Conservation (phyloP, 306 rosid species). For the Adenanthera pavonina region DNA sequence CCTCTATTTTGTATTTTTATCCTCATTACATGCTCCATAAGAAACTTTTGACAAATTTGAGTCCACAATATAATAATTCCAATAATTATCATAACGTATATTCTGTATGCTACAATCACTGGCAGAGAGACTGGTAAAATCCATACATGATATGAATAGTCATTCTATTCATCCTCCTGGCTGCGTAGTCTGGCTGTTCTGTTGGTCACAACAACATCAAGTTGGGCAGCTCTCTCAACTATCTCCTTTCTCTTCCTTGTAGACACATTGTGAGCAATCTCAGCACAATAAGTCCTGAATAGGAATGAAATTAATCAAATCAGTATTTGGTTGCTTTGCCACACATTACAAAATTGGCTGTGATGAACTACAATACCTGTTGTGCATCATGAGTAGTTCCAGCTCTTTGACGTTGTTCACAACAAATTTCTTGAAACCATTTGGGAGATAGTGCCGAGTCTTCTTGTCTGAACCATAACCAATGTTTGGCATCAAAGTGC, state of each 20-base stretch:
- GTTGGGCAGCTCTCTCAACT: conserved; percentile 79
- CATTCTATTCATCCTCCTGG: conserved; percentile 70
- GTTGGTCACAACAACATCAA: conserved; percentile 78
- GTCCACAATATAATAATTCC: neutral
- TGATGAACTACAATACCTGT: conserved; percentile 39
- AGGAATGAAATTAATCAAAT: neutral
- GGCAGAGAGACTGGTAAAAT: neutral
- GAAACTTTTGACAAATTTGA: neutral
- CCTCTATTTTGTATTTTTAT: no score
- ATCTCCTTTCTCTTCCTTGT: conserved; percentile 72
- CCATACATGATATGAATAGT: neutral
- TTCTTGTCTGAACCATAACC: conserved; percentile 77
- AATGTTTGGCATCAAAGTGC: conserved; percentile 64
- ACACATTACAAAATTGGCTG: neutral
- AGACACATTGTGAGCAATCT: conserved; percentile 75
- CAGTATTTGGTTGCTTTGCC: neutral
- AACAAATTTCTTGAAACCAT: conserved; percentile 69
- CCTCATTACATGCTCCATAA: neutral
- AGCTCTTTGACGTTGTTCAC: conserved; percentile 65
- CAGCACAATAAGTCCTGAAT: conserved; percentile 72
- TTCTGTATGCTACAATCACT: neutral
- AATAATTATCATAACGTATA: neutral
- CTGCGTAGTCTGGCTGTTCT: conserved; percentile 75
- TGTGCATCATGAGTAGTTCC: conserved; percentile 73
- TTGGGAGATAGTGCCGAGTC: conserved; percentile 69